A percentile compares a stretch with the other conserved stretches of the same genome.
phyloP scores from a whole-genome alignment of 371 early-diverging fungal species.

The Rhizopus delemar region DNA sequence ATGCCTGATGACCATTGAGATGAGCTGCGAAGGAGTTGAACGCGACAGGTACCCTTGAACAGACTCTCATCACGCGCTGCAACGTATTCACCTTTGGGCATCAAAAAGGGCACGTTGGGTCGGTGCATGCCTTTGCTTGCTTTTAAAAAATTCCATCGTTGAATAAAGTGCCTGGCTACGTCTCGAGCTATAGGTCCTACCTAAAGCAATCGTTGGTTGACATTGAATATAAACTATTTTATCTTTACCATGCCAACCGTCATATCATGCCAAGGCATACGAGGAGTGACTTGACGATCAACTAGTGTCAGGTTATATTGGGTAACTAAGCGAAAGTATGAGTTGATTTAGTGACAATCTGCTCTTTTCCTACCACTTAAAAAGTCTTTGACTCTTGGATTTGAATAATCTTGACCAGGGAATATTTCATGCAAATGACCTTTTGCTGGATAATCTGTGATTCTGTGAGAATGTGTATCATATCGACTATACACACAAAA shows the following conservation, averaged over 20 bases:
- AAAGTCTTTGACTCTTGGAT: constrained; percentile 91
- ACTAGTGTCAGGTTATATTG: constrained; percentile 57
- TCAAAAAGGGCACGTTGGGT: constrained; percentile 66
- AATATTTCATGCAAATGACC: constrained; percentile 52
- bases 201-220: constrained; percentile 13
- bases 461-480: constrained; percentile 77
- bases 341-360: background rate
- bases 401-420: constrained; percentile 90
- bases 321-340: constrained; percentile 38
- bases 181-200: constrained; percentile 80
- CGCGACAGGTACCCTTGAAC: constrained; percentile 65
- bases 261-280: constrained; percentile 97
- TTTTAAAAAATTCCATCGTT: constrained; percentile 91
- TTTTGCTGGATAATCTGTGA: constrained; percentile 69
- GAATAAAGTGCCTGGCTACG: constrained; percentile 88
- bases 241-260: constrained; percentile 63
- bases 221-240: background rate
- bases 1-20: constrained; percentile 72
- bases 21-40: constrained; percentile 70
- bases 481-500: constrained; percentile 61
- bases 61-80: constrained; percentile 65
- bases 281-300: constrained; percentile 55
- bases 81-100: constrained; percentile 79
- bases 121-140: constrained; percentile 66
- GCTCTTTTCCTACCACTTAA: constrained; percentile 49